Conservation (phyloP, 306 rosid species). For the Quercus mongolica region DNA sequence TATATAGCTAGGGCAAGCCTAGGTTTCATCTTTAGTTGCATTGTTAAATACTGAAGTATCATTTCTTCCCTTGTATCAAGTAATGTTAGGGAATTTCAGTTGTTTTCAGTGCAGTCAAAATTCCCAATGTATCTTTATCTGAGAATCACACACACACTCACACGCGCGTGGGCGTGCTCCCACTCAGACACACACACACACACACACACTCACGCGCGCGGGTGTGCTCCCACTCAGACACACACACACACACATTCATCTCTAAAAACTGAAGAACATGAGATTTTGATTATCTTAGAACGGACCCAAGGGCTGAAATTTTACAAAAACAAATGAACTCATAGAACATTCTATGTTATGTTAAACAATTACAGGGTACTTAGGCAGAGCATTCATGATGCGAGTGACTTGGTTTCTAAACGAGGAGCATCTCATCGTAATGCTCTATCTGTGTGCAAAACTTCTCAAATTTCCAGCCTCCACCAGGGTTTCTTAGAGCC, state of each 20-base stretch:
- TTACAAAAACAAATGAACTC: not conserved
- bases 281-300: not conserved
- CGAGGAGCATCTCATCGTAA: conserved; percentile 39
- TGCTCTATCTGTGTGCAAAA: conserved; percentile 33
- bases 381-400: conserved; percentile 38
- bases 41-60: too few species aligned
- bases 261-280: not conserved
- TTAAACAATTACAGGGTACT: conserved; percentile 50
- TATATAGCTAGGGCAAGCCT: not conserved
- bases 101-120: too few species aligned
- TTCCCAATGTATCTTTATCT: too few species aligned
- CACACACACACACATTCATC: too few species aligned
- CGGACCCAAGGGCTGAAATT: not conserved
- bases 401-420: conserved; percentile 53
- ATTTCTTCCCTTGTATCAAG: too few species aligned
- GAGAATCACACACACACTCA: too few species aligned
- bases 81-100: too few species aligned
- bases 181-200: too few species aligned
- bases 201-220: too few species aligned
- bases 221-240: too few species aligned
- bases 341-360: not conserved
- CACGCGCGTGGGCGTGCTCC: too few species aligned
- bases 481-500: conserved; percentile 50
- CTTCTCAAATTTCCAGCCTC: conserved; percentile 31
- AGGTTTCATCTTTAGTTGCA: not conserved